Base-by-base conservation (phyloP, 2,329 filamentous ascomycete genomes). In the Alternaria gaisen region DNA sequence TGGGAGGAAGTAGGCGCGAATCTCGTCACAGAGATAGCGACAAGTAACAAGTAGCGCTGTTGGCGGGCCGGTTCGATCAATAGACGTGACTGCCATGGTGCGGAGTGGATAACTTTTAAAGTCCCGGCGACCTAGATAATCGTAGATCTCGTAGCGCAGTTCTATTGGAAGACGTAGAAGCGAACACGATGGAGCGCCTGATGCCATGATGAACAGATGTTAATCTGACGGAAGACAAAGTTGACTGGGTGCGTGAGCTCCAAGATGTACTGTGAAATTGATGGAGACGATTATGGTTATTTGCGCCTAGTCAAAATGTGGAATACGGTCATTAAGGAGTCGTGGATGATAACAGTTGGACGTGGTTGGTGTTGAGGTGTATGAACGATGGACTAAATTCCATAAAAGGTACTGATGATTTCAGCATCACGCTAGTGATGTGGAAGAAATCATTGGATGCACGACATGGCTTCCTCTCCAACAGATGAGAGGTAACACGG, bases 61-160 rank as follows among this genome's bases (percentile, higher is more conserved):
- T 10, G 66, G 65, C 12, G 66, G 67, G 4, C 51, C 60, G 5
- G 20, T 38, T 7, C 32, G 53, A 43, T 62, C 53, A 32, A 69
- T 67, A 11, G 58, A 63, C n/a, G 64, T 36, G 22, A 71, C 62
- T 24, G 63, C 58, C 2, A 58, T 57, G 1, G 20, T n/a, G 2
- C 36, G 40, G 55, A 63, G 66, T 1, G 65, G 67, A 50, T 70
- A 70, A 55, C 54, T 65, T 16, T 53, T 58, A 8, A 63, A 53
- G 14, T 47, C 53, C 2, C 30, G 34, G 7, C 28, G 42, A 12
- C 50, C 63, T 18, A 69, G 59, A 12, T 60, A 24, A 41, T 66
- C 61, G 61, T 66, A 69, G 18, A 69, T 61, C 22, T 61, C 34
- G 47, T 66, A 63, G 43, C 65, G 66, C 16, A 69, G 58, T 20